These are phyloP conservation scores for Coemansia sp. DNA, from an alignment of 192 early-diverging fungal genomes.

Conservation along the genomic window DNA sequence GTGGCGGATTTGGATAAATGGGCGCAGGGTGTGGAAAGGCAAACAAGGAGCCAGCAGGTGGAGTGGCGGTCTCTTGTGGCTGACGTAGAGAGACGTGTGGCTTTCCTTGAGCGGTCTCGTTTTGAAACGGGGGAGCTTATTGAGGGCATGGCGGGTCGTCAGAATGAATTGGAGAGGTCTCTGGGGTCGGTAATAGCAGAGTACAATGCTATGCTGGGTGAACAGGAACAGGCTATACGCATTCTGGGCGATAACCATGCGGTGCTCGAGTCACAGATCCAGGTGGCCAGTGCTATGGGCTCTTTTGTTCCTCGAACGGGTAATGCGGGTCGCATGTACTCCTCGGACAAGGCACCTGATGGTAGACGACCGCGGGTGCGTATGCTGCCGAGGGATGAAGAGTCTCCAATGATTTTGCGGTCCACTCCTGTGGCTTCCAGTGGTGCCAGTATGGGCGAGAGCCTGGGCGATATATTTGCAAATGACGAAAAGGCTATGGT, in stretches of 20 bases:
- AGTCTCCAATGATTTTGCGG: not conserved
- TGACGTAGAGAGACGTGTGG: not conserved
- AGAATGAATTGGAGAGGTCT: constrained; percentile 10
- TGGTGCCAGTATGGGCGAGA: constrained; percentile 8
- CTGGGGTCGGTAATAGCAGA: constrained; percentile 17
- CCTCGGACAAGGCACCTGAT: too few species aligned
- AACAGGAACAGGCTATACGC: constrained; percentile 40
- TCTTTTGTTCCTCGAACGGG: too few species aligned
- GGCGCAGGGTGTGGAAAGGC: not conserved
- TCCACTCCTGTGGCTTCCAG: not conserved
- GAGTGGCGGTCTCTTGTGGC: constrained; percentile 1
- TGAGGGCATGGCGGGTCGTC: constrained; percentile 1
- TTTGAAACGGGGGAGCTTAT: constrained; percentile 14
- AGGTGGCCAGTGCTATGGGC: too few species aligned
- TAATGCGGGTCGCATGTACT: too few species aligned
- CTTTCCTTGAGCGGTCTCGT: not conserved
- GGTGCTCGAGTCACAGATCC: constrained; percentile 14
- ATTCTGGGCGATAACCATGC: constrained; percentile 22
- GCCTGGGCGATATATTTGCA: constrained; percentile 35
- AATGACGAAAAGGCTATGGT: constrained; percentile 2
- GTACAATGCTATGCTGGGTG: constrained; percentile 31
- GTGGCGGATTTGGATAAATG: too few species aligned
- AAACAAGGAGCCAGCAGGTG: not conserved
- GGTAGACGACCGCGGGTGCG: too few species aligned
- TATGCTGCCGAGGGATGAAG: not conserved